Base-by-base conservation (phyloP, 148 eudicot genomes). In the Fagopyrum esculentum region DNA sequence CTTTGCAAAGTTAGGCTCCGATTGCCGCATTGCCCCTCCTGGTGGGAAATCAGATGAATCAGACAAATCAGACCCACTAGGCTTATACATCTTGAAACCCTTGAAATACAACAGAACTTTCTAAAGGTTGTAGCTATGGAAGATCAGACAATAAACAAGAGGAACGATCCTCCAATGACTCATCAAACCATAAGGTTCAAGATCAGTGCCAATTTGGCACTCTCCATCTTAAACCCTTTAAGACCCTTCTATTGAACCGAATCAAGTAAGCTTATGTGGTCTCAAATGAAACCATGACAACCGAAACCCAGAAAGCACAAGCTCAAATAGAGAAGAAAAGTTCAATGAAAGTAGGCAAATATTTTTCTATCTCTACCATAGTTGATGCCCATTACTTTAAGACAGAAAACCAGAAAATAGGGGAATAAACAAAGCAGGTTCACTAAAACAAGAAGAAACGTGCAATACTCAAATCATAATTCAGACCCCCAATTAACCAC, bases 1-100 rank as follows among this genome's bases (percentile, higher is more conserved):
- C 78, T 89, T 85, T 0, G 91, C 88, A 16, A 91, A 94, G 40
- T 88, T 90, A 16, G 87, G 93, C 49, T 77, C 55, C 1, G 89
- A 80, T 8, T 84, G 89, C 81, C 81, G 87, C 85, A 83, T 80
- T 73, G 74, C 85, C 83, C 79, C 80, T 30, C 80, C 87, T 74
- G 87, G 75, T 17, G 87, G 83, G 68, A 82, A 72, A 47, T 85
- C 87, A 76, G 87, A 82, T 0, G 80, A 68, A 78, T 85, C 87
- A 80, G 87, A 85, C 73, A 85, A 74, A 78, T 83, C 83, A 2
- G 87, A 85, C 48, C 82, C 48, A 49, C 85, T 85, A 17, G 87
- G 83, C 30, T 82, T 85, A 56, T 73, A 85, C 87, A 82, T 85
- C 7, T 47, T 73, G 9, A 1, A 60, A 71, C 4, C 9, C 10